These are phyloP conservation scores for Xylaria cubensis DNA, from an alignment of 495 filamentous ascomycete genomes.

Conservation along the genomic window DNA sequence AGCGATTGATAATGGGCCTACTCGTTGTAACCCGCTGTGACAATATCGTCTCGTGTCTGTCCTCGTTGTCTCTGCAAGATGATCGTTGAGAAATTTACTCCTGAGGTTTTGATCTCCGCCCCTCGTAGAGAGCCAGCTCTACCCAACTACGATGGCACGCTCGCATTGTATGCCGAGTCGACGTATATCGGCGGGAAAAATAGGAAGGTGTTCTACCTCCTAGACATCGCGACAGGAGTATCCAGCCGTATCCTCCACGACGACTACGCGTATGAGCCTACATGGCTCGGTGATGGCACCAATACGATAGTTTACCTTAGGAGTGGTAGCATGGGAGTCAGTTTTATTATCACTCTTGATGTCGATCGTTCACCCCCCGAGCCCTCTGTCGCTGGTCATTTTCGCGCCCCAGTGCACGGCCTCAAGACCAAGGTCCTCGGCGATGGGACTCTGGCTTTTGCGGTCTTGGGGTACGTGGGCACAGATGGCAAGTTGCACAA, in stretches of 20 bases:
- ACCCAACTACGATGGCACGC: slow-evolving; percentile 39
- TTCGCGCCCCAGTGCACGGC: slow-evolving; percentile 25
- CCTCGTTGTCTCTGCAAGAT: slow-evolving; percentile 14
- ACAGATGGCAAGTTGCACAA: slow-evolving; percentile 30
- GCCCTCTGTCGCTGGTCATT: slow-evolving; percentile 28
- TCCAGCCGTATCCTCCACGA: slow-evolving; percentile 30
- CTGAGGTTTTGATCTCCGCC: slow-evolving; percentile 31
- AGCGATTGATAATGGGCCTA: neutral
- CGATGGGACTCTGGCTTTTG: slow-evolving; percentile 35
- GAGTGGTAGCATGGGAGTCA: slow-evolving; percentile 32
- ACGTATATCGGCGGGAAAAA: slow-evolving; percentile 33
- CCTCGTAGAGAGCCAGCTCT: slow-evolving; percentile 29
- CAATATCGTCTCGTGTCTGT: neutral
- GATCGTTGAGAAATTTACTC: slow-evolving; percentile 32
- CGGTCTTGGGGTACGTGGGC: slow-evolving; percentile 30
- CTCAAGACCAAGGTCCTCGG: slow-evolving; percentile 34
- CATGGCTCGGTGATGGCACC: slow-evolving; percentile 35
- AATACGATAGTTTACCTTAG: slow-evolving; percentile 31
- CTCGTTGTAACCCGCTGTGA: neutral
- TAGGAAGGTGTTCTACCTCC: slow-evolving; percentile 30
- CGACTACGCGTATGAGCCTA: slow-evolving; percentile 31
- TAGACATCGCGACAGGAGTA: slow-evolving; percentile 32
- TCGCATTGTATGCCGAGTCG: slow-evolving; percentile 36
- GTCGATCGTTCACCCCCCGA: slow-evolving; percentile 22
- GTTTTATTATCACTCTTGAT: slow-evolving; percentile 30